Conservation (phyloP, 75 land plant genomes). For the Larix kaempferi region DNA sequence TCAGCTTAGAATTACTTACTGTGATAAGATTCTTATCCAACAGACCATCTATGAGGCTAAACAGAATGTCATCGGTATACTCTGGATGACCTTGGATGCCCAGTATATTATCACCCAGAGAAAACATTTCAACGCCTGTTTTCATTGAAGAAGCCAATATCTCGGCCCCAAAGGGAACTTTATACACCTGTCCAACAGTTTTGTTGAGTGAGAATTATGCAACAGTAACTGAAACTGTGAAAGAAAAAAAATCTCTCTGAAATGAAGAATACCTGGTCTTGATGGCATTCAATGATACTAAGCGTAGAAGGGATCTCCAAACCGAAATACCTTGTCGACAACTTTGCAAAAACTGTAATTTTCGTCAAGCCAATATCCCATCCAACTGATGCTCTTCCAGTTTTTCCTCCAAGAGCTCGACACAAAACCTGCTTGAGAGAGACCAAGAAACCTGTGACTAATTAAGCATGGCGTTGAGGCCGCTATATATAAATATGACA, state of each 20-base stretch:
- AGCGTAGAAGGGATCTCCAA: slow-evolving; percentile 50
- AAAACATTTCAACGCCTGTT: slow-evolving; percentile 68
- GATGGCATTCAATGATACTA: slow-evolving; percentile 61
- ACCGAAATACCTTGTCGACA: slow-evolving; percentile 36
- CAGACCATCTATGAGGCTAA: slow-evolving; percentile 52
- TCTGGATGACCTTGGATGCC: slow-evolving; percentile 94
- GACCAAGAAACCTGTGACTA: background rate
- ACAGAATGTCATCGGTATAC: slow-evolving; percentile 68
- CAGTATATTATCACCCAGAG: slow-evolving; percentile 57
- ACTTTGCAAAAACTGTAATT: slow-evolving; percentile 24
- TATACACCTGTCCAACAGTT: slow-evolving; percentile 29
- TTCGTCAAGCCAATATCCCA: slow-evolving; percentile 86
- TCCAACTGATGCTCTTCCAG: slow-evolving; percentile 56
- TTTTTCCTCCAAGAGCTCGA: slow-evolving; percentile 85
- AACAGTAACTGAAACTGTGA: background rate
- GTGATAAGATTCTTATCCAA: slow-evolving; percentile 21
- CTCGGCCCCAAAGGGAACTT: slow-evolving; percentile 59
- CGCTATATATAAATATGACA: background rate
- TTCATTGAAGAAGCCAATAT: slow-evolving; percentile 58
- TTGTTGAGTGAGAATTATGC: background rate
- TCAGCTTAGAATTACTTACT: background rate
- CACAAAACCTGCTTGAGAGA: slow-evolving; percentile 45
- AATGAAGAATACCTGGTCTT: slow-evolving; percentile 49
- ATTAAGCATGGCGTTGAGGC: background rate
- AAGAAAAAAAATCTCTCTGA: background rate